These are phyloP conservation scores for Coniochaeta sp. DNA, from an alignment of 2,329 filamentous ascomycete genomes.

Conservation along the genomic window DNA sequence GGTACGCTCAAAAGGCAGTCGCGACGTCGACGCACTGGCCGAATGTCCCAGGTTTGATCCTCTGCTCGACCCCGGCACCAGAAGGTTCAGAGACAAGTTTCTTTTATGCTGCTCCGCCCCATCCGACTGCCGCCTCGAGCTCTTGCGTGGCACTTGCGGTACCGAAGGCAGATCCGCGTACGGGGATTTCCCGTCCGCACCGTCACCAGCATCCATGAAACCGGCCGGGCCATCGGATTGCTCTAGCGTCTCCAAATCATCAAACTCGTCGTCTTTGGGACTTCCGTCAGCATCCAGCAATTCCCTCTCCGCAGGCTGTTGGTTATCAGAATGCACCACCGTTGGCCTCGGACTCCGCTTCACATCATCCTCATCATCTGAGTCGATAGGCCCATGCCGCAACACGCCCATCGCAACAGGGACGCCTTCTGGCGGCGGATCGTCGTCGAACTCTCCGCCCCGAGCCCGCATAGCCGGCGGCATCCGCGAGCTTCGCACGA, in stretches of 20 bases:
- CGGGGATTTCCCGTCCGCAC: conserved; percentile 26
- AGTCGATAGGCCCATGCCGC: conserved; percentile 55
- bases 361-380: conserved; percentile 48
- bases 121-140: conserved; percentile 55
- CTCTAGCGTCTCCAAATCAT: conserved; percentile 38
- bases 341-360: conserved; percentile 19
- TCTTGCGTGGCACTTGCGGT: conserved; percentile 62
- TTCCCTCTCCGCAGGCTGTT: conserved; percentile 24
- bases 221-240: conserved; percentile 57
- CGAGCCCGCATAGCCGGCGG: conserved; percentile 62
- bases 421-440: conserved; percentile 59
- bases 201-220: conserved; percentile 48
- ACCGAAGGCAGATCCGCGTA: conserved; percentile 20
- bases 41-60: conserved; percentile 14
- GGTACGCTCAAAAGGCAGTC: conserved; percentile 50
- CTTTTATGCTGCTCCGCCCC: conserved; percentile 17
- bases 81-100: conserved; percentile 24
- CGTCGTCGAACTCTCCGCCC: conserved; percentile 51
- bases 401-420: conserved; percentile 56
- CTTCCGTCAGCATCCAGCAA: conserved; percentile 39
- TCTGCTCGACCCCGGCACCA: conserved; percentile 2
- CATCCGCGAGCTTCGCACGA: conserved; percentile 83
- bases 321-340: conserved; percentile 17
- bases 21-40: conserved; percentile 21
- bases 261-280: conserved; percentile 37